Evolutionary conservation across 1,284 basidiomycete species (phyloP).

Genomic region (Mrakiaceae sp.): DNA sequence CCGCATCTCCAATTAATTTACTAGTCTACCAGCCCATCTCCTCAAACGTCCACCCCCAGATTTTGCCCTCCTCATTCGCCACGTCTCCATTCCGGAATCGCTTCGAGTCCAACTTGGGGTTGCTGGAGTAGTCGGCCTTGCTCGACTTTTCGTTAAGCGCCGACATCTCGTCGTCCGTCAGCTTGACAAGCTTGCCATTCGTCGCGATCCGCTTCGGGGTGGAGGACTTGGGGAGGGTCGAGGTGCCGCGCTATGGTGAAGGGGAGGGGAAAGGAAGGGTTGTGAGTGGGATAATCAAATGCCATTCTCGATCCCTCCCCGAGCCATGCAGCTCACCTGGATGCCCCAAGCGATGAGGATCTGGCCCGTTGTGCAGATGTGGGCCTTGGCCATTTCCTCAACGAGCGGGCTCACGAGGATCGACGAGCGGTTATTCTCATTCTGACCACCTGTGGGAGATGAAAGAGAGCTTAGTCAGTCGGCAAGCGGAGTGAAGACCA

Average conservation of each 20-base stretch:
- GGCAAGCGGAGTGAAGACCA: background rate
- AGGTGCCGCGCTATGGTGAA: no score
- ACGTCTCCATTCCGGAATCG: no score
- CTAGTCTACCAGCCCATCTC: no score
- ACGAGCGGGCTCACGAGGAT: background rate
- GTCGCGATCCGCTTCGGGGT: background rate
- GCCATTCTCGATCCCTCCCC: no score
- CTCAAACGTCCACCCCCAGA: no score
- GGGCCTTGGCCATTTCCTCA: background rate
- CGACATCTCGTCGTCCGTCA: background rate
- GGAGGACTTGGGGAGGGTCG: slow-evolving; percentile 8
- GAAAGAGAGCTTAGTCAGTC: background rate
- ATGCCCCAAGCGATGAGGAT: slow-evolving; percentile 1
- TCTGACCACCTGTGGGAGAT: background rate
- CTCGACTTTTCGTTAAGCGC: background rate
- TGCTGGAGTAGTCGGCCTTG: background rate
- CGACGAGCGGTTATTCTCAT: background rate
- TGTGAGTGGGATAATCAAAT: no score
- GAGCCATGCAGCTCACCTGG: no score
- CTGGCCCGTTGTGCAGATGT: background rate
- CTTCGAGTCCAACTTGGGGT: no score
- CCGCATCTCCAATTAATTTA: no score
- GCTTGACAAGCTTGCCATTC: background rate
- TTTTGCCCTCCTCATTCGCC: no score
- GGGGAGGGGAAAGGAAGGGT: no score